Conservation (phyloP, 352 stramenopile genomes). For the Pythium coloratum region DNA sequence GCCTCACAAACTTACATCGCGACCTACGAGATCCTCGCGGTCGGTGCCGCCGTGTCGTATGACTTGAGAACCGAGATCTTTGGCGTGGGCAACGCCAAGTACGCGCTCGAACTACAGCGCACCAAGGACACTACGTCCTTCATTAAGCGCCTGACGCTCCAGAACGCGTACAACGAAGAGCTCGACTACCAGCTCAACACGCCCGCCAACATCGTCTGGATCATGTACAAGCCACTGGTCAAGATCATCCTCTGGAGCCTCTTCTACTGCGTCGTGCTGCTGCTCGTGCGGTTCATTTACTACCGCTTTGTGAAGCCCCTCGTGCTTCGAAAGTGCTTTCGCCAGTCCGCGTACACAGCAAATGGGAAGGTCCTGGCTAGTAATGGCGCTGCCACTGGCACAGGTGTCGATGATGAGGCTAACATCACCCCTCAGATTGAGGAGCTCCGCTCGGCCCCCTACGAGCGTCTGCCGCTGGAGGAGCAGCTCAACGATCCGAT, state of each 20-base stretch:
- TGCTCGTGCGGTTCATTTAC: conserved; percentile 16
- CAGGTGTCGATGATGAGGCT: not conserved
- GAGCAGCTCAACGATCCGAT: conserved; percentile 27
- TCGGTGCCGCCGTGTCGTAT: conserved; percentile 19
- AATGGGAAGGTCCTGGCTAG: conserved; percentile 14
- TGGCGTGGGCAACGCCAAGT: conserved; percentile 25
- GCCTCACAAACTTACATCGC: conserved; percentile 18
- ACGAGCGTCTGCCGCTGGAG: conserved; percentile 26
- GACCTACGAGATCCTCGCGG: conserved; percentile 20
- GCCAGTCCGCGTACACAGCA: conserved; percentile 1
- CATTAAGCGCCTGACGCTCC: not conserved
- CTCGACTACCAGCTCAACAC: conserved; percentile 27
- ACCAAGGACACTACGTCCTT: conserved; percentile 26
- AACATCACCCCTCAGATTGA: not conserved
- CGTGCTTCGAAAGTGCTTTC: not conserved
- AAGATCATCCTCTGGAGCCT: conserved; percentile 22
- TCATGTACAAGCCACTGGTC: conserved; percentile 34
- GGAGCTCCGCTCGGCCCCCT: conserved; percentile 6
- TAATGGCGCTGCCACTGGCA: not conserved
- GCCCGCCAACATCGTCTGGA: conserved; percentile 22
- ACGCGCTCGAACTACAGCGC: conserved; percentile 22
- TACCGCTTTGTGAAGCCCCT: conserved; percentile 10
- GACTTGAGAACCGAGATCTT: conserved; percentile 19
- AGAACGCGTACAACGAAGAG: conserved; percentile 33
- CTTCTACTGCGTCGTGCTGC: conserved; percentile 13